These are phyloP conservation scores for Epichloe brachyelytri DNA, from an alignment of 2,329 filamentous ascomycete genomes.

Conservation along the genomic window DNA sequence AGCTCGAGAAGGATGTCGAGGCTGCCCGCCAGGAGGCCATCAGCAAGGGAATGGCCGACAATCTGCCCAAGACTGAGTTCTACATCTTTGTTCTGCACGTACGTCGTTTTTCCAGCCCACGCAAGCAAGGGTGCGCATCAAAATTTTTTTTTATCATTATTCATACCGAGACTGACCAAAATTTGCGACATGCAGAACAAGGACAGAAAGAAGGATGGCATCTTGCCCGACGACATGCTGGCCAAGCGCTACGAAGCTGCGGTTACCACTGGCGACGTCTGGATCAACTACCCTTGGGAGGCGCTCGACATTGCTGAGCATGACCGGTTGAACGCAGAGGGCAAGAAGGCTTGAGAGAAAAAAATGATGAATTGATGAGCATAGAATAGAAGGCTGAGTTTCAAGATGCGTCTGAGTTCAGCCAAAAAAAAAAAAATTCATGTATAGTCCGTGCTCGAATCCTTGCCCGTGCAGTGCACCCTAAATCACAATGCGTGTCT, in stretches of 20 bases:
- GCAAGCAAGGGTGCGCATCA: background rate
- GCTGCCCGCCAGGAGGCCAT: slow-evolving; percentile 57
- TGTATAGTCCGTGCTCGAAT: background rate
- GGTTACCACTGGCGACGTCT: slow-evolving; percentile 79
- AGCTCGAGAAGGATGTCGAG: slow-evolving; percentile 91
- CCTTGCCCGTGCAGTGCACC: background rate
- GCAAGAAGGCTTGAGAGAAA: slow-evolving; percentile 10
- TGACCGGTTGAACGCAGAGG: slow-evolving; percentile 51
- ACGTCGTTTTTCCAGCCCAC: slow-evolving; percentile 24
- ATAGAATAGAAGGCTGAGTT: slow-evolving; percentile 3
- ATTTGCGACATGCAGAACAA: slow-evolving; percentile 57
- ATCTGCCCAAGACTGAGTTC: slow-evolving; percentile 64
- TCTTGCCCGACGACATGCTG: slow-evolving; percentile 66
- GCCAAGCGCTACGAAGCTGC: slow-evolving; percentile 70
- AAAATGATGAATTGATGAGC: background rate
- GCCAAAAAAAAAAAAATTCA: background rate
- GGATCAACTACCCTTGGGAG: slow-evolving; percentile 99
- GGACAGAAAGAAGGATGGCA: slow-evolving; percentile 90
- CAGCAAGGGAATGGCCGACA: slow-evolving; percentile 55
- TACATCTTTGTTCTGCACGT: slow-evolving; percentile 92
- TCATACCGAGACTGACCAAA: background rate
- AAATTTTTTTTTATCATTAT: background rate
- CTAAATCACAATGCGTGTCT: background rate
- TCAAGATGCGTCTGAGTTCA: background rate
- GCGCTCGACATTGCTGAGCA: slow-evolving; percentile 89